Evolutionary conservation across 345 rosid species (phyloP).

Genomic region (Bruguiera parviflora): DNA sequence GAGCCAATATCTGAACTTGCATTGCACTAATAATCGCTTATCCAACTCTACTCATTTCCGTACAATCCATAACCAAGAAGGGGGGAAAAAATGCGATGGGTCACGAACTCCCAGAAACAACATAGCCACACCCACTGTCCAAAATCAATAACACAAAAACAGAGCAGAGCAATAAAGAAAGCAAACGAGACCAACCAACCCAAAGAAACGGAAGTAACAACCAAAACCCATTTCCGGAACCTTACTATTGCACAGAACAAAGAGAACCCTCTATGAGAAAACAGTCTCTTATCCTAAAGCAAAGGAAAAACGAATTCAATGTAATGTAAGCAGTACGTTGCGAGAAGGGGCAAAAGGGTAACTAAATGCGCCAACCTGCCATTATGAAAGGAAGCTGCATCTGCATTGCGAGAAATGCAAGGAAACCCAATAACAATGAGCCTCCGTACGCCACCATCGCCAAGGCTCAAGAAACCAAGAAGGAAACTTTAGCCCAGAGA

Average conservation of each 20-base stretch:
- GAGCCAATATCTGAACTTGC: too few relatives aligned
- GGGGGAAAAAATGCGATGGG: not conserved
- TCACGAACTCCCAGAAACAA: not conserved
- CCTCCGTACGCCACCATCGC: constrained; percentile 38
- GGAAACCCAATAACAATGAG: constrained; percentile 36
- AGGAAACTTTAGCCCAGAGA: constrained; percentile 13
- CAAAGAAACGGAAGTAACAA: not conserved
- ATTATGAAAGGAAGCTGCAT: constrained; percentile 43
- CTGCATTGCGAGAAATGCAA: constrained; percentile 44
- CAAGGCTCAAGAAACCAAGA: not conserved
- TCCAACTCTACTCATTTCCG: not conserved
- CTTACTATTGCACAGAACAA: not conserved
- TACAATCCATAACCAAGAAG: not conserved
- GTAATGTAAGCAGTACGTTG: not conserved
- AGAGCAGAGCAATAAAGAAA: not conserved
- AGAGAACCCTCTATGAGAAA: not conserved
- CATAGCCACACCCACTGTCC: too few relatives aligned
- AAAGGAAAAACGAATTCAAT: too few relatives aligned
- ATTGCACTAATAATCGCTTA: not conserved
- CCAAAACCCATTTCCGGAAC: constrained; percentile 11
- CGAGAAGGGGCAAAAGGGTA: constrained; percentile 7
- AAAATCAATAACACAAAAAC: not conserved
- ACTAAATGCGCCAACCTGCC: constrained; percentile 45
- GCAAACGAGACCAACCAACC: not conserved
- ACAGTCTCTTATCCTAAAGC: not conserved